Base-by-base conservation (phyloP, 371 early-diverging fungal species). In the Haplosporangium sp. region DNA sequence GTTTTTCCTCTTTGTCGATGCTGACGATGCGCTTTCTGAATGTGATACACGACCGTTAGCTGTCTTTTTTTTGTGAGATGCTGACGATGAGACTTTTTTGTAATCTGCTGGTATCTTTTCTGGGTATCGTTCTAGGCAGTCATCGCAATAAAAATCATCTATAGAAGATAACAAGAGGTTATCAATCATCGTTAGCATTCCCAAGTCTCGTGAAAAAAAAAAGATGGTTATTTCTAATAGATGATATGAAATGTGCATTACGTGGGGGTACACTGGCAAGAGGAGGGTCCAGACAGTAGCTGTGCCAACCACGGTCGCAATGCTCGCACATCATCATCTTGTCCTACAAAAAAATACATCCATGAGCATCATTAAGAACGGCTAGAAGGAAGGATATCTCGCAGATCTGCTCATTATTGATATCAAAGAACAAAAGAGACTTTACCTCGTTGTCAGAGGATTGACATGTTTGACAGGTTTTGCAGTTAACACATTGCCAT, bases 271-370 rank as follows among this genome's bases (percentile, higher is more conserved):
- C 69, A 36, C 38, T 45, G 6, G 63, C 53, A 4, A 73, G 55
- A 0, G 80, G 80, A 6, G 69, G 60, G 18, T 66, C 66, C 52
- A 79, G 69, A 62, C 80, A 79, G 42, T 72, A 68, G 42, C 73
- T 69, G 47, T 79, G 80, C 80, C 80, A 79, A 14, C 73, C 80
- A 59, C 69, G 60, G 61, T 79, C 73, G 47, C 80, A 79, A 13
- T 67, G 60, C 43, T 67, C 73, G 51, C 80, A 79, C 69, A 73
- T 73, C 59, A 72, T 64, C 73, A 79, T 72, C 61, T 79, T 73
- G 46, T 73, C 61, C 80, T 79, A 64, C 9, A 42, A 13, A 43
- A 43, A 52, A 18, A 65, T 14, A 58, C 16, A 42, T 50, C 29
- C 29, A 29, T 29, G 29, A 29, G 4, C 29, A 29, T 29, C 29